phyloP scores from a whole-genome alignment of 345 rosid genomes.

The Gossypium stocksii region DNA sequence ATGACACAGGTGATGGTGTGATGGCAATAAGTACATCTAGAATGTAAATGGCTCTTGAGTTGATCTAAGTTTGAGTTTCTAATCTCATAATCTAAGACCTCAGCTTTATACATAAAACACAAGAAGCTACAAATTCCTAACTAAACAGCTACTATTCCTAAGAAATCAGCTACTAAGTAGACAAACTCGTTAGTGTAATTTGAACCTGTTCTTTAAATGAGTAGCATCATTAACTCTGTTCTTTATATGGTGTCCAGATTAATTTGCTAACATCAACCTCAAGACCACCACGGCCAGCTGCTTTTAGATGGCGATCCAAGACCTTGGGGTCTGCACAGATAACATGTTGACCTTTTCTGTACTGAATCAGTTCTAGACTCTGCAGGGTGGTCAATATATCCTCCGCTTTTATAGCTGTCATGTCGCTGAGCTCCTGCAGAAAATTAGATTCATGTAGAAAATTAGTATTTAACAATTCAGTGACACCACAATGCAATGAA shows the following conservation, averaged over 20 bases:
- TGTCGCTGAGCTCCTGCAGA: constrained; percentile 92
- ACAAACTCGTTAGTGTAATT: not conserved
- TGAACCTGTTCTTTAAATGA: not conserved
- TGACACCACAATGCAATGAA: not conserved
- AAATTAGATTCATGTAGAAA: not conserved
- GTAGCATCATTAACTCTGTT: constrained; percentile 42
- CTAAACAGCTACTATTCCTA: too few species aligned
- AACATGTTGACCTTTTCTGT: constrained; percentile 97
- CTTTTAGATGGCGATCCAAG: constrained; percentile 95
- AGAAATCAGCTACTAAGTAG: not conserved
- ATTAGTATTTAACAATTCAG: not conserved
- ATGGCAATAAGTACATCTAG: not conserved
- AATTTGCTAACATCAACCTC: constrained; percentile 94
- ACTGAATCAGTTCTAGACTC: constrained; percentile 91
- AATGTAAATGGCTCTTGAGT: not conserved
- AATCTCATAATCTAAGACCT: not conserved
- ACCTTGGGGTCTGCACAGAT: constrained; percentile 98
- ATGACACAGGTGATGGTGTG: not conserved
- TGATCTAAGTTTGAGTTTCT: not conserved
- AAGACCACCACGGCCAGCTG: constrained; percentile 96
- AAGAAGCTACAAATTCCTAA: constrained; percentile 1
- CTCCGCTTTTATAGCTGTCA: constrained; percentile 97
- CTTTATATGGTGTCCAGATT: constrained; percentile 99
- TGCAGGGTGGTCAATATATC: constrained; percentile 94
- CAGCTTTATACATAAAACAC: not conserved